These are phyloP conservation scores for Candida parachauliodes DNA, from an alignment of 805 yeast species.

Conservation along the genomic window DNA sequence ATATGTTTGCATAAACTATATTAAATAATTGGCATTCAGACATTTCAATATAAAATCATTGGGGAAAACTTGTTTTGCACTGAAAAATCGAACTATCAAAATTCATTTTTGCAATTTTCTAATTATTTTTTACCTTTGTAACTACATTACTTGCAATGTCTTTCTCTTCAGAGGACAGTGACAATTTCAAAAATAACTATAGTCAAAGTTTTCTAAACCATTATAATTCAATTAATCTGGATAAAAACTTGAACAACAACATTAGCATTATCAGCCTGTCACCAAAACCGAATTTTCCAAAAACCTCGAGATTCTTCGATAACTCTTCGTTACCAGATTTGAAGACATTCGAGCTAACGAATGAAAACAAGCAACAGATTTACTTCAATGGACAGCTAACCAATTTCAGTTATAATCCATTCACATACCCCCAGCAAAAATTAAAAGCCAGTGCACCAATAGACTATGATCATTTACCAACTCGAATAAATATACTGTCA, in stretches of 20 bases:
- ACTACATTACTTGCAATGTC: neutral
- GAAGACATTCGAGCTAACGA: conserved; percentile 15
- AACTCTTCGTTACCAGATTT: conserved; percentile 22
- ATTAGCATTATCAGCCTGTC: neutral
- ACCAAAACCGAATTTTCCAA: conserved; percentile 17
- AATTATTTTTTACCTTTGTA: too few relatives aligned
- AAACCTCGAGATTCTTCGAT: conserved; percentile 24
- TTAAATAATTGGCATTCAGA: too few relatives aligned
- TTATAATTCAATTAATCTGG: conserved; percentile 1
- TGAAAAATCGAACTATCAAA: neutral
- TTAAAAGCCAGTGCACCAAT: conserved; percentile 43
- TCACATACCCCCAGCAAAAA: conserved; percentile 41
- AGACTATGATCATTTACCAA: conserved; percentile 37
- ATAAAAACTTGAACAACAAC: neutral
- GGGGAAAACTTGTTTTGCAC: too few relatives aligned
- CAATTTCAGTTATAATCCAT: conserved; percentile 41
- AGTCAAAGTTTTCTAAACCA: neutral
- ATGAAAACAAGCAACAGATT: conserved; percentile 13
- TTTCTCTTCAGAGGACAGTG: neutral
- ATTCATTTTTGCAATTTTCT: neutral
- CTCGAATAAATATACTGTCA: conserved; percentile 14
- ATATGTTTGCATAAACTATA: too few relatives aligned
- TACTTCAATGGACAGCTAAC: conserved; percentile 21
- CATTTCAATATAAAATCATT: too few relatives aligned
- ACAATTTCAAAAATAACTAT: neutral